These are phyloP conservation scores for Aspergillus sp. DNA, from an alignment of 2,329 filamentous ascomycete genomes.

Conservation along the genomic window DNA sequence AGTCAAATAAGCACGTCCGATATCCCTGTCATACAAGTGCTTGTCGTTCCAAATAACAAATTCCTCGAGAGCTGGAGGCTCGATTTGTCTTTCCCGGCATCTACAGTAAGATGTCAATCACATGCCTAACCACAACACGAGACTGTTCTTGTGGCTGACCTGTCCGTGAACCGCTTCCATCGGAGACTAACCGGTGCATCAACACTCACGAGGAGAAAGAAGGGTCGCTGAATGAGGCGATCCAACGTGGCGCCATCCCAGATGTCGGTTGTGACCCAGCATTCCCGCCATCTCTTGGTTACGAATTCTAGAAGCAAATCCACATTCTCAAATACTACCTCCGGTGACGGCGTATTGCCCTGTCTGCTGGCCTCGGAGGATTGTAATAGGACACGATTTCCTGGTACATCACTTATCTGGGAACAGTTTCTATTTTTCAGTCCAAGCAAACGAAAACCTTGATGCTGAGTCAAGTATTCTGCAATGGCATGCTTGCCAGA, in stretches of 20 bases:
- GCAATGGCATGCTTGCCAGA: slow-evolving; percentile 88
- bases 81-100: slow-evolving; percentile 42
- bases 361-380: slow-evolving; percentile 15
- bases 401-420: slow-evolving; percentile 15
- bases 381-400: slow-evolving; percentile 23
- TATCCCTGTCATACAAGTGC: slow-evolving; percentile 62
- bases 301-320: slow-evolving; percentile 74
- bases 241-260: slow-evolving; percentile 67
- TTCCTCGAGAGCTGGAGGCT: slow-evolving; percentile 49
- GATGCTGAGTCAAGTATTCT: slow-evolving; percentile 74
- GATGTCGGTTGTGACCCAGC: slow-evolving; percentile 82
- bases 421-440: slow-evolving; percentile 40
- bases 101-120: slow-evolving; percentile 22
- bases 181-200: slow-evolving; percentile 81
- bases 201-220: slow-evolving; percentile 87
- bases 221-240: slow-evolving; percentile 69
- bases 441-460: slow-evolving; percentile 70
- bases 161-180: slow-evolving; percentile 68
- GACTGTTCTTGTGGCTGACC: slow-evolving; percentile 37
- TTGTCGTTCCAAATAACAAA: slow-evolving; percentile 61
- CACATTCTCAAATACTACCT: slow-evolving; percentile 52
- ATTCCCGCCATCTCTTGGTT: slow-evolving; percentile 72
- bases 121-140: slow-evolving; percentile 1
- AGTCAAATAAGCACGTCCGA: slow-evolving; percentile 68
- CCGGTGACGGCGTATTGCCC: slow-evolving; percentile 12